phyloP scores from a whole-genome alignment of 2,329 filamentous ascomycete species.

The Pseudogymnoascus sp. region DNA sequence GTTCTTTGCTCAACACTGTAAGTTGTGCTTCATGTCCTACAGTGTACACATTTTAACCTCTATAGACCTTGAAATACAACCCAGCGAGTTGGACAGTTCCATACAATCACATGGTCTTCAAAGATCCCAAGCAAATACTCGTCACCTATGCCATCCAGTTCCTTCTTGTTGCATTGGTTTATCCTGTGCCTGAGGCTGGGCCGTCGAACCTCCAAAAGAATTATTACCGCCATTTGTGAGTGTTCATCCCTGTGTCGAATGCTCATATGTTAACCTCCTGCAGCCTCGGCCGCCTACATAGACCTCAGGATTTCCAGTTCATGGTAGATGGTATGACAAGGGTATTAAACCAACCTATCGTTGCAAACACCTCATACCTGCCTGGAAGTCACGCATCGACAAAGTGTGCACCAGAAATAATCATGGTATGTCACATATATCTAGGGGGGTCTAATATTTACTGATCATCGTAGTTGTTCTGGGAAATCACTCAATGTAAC shows the following conservation, averaged over 20 bases:
- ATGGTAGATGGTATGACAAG: slow-evolving; percentile 89
- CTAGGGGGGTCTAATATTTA: not conserved
- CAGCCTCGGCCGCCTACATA: slow-evolving; percentile 60
- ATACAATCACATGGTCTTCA: slow-evolving; percentile 86
- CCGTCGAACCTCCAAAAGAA: slow-evolving; percentile 67
- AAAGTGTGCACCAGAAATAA: slow-evolving; percentile 87
- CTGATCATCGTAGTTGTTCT: slow-evolving; percentile 51
- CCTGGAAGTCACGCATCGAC: slow-evolving; percentile 72
- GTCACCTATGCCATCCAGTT: slow-evolving; percentile 85
- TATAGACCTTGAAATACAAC: slow-evolving; percentile 89
- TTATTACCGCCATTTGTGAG: slow-evolving; percentile 85
- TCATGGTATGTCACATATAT: slow-evolving; percentile 47
- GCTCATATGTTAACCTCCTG: not conserved
- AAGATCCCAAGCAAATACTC: slow-evolving; percentile 80
- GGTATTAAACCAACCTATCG: slow-evolving; percentile 84
- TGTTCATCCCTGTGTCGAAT: not conserved
- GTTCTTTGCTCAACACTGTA: slow-evolving; percentile 89
- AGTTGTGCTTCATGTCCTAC: slow-evolving; percentile 27
- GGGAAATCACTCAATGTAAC: slow-evolving; percentile 96
- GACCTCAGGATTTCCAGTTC: slow-evolving; percentile 96
- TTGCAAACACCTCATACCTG: slow-evolving; percentile 80
- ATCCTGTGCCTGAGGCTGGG: slow-evolving; percentile 74
- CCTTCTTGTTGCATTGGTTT: slow-evolving; percentile 75
- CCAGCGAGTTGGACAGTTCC: slow-evolving; percentile 89
- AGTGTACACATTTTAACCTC: slow-evolving; percentile 15